phyloP scores from a whole-genome alignment of 1,284 basidiomycete genomes.

The Papiliotrema fonsecae region DNA sequence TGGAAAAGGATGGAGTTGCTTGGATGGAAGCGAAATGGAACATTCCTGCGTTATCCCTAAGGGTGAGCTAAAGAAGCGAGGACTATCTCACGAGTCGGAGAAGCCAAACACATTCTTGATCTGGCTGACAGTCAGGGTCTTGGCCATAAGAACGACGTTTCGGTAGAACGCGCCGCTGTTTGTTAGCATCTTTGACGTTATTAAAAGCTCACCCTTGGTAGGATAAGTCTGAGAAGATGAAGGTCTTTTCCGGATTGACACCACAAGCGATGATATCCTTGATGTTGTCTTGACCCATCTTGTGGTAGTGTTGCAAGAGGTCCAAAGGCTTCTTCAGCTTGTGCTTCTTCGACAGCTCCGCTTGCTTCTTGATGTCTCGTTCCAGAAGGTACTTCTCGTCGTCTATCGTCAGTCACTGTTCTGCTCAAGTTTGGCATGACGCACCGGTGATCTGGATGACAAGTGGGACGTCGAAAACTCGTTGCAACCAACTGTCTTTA shows the following conservation, averaged over 20 bases:
- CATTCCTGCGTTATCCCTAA: conserved; percentile 97
- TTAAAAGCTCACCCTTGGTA: conserved; percentile 65
- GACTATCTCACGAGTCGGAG: conserved; percentile 70
- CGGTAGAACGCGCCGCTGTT: conserved; percentile 81
- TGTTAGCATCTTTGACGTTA: not conserved
- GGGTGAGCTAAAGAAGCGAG: conserved; percentile 1
- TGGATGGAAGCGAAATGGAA: conserved; percentile 97
- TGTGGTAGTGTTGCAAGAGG: conserved; percentile 73
- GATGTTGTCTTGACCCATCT: conserved; percentile 81
- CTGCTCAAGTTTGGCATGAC: conserved; percentile 11
- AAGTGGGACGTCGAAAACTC: conserved; percentile 89
- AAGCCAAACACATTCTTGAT: conserved; percentile 96
- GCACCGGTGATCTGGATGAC: conserved; percentile 90
- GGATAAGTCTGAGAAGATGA: conserved; percentile 92
- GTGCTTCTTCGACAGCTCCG: conserved; percentile 43
- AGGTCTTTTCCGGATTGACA: conserved; percentile 87
- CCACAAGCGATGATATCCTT: conserved; percentile 96
- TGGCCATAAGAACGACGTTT: conserved; percentile 88
- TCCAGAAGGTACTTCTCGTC: conserved; percentile 99
- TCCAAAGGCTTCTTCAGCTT: conserved; percentile 41
- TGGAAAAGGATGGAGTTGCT: conserved; percentile 93
- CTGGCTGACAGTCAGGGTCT: conserved; percentile 89
- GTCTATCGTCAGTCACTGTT: conserved; percentile 53
- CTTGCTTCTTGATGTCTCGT: conserved; percentile 57
- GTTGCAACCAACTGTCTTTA: conserved; percentile 81